Conservation (phyloP, 768 basidiomycete genomes). For the Mycena latifolia region DNA sequence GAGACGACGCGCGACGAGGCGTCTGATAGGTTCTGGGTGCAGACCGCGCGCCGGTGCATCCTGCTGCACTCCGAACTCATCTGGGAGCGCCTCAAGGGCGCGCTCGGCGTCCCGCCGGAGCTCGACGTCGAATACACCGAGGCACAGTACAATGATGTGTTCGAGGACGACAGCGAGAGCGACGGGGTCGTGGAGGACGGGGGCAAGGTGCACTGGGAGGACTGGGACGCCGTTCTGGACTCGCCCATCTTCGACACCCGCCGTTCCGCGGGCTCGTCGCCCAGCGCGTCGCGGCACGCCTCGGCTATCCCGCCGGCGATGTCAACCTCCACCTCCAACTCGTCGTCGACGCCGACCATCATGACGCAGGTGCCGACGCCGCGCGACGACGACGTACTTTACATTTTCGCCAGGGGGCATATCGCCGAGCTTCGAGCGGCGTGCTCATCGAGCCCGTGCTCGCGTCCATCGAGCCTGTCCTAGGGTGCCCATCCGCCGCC, state of each 20-base stretch:
- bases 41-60: conserved; percentile 80
- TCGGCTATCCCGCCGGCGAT: not conserved
- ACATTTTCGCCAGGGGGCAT: conserved; percentile 35
- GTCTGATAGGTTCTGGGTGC: conserved; percentile 81
- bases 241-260: conserved; percentile 51
- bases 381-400: conserved; percentile 34
- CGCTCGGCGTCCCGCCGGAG: conserved; percentile 89
- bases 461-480: conserved; percentile 42
- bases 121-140: conserved; percentile 71
- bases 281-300: conserved; percentile 8
- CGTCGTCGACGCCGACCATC: conserved; percentile 28
- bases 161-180: conserved; percentile 49
- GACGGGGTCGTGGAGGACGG: conserved; percentile 58
- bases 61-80: conserved; percentile 84
- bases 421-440: conserved; percentile 1
- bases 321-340: not conserved
- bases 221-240: conserved; percentile 61
- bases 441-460: conserved; percentile 67
- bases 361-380: conserved; percentile 33
- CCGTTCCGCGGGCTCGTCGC: conserved; percentile 17
- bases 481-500: conserved; percentile 48
- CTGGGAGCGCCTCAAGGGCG: conserved; percentile 92
- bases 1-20: conserved; percentile 70
- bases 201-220: conserved; percentile 50
- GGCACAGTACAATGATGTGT: conserved; percentile 48